A percentile compares a stretch with the other conserved stretches of the same genome.
These are phyloP conservation scores for Pogostemon cablin DNA, from an alignment of 257 asterid species.

Conservation along the genomic window DNA sequence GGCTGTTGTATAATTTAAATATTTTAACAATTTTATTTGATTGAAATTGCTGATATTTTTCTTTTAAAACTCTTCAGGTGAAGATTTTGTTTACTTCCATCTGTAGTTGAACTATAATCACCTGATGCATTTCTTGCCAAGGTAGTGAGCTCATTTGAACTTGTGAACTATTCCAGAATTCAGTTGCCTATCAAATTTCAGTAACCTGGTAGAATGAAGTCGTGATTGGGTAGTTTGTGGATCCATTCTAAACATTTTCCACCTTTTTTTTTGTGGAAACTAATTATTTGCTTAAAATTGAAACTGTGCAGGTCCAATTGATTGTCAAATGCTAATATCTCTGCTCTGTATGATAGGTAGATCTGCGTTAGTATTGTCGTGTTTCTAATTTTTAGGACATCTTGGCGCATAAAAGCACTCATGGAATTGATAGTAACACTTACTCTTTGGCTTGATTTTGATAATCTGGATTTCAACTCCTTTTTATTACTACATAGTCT, in stretches of 20 bases:
- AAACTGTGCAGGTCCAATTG: conserved; percentile 24
- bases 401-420: not conserved
- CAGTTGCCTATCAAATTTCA: not conserved
- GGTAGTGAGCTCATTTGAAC: conserved; percentile 20
- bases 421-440: not conserved
- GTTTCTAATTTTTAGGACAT: conserved; percentile 20
- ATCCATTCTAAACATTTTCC: not conserved
- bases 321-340: conserved; percentile 14
- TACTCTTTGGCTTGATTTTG: not conserved
- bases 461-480: conserved; percentile 5
- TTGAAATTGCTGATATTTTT: conserved; percentile 4
- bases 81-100: not conserved
- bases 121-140: conserved; percentile 19
- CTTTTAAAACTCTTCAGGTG: conserved; percentile 7
- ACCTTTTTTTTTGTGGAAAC: conserved; percentile 4
- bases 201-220: not conserved
- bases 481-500: not conserved
- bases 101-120: not conserved
- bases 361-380: conserved; percentile 14
- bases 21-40: not conserved
- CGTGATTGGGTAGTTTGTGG: not conserved
- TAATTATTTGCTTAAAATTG: conserved; percentile 18
- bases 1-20: not conserved
- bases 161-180: not conserved
- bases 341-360: conserved; percentile 20